These are phyloP conservation scores for Hirsutella thompsonii DNA, from an alignment of 2,329 filamentous ascomycete species.

Conservation along the genomic window DNA sequence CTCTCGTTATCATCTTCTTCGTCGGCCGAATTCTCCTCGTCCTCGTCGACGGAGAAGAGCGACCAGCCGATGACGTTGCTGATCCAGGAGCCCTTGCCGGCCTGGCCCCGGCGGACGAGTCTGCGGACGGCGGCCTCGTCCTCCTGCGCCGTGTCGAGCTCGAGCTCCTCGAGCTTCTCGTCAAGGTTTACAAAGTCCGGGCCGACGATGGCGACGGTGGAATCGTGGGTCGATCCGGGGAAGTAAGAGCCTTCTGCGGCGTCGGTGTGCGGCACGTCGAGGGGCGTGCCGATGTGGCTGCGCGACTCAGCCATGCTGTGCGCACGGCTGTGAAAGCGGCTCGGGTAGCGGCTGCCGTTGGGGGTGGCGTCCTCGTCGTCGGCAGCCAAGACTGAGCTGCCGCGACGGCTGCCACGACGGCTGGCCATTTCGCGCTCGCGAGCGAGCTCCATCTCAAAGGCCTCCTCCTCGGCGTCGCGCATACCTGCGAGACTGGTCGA, in stretches of 20 bases:
- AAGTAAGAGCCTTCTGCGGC: constrained; percentile 29
- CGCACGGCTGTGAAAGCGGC: constrained; percentile 32
- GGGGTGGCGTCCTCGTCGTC: constrained; percentile 25
- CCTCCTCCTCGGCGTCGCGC: constrained; percentile 38
- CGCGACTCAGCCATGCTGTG: constrained; percentile 19
- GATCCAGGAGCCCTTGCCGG: constrained; percentile 45
- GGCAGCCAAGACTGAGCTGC: constrained; percentile 26
- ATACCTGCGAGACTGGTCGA: constrained; percentile 47
- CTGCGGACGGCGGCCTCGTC: constrained; percentile 47
- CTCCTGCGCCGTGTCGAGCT: constrained; percentile 34
- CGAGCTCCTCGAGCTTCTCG: constrained; percentile 43
- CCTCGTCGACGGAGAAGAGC: constrained; percentile 49
- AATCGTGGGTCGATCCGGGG: constrained; percentile 19
- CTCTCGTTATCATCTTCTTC: constrained; percentile 28
- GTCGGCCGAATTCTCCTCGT: constrained; percentile 36
- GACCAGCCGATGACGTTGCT: constrained; percentile 45
- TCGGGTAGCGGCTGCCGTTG: constrained; percentile 32
- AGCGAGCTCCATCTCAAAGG: constrained; percentile 36
- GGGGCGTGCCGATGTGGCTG: constrained; percentile 30
- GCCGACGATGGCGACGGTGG: constrained; percentile 29
- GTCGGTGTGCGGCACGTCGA: constrained; percentile 19
- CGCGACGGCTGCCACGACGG: constrained; percentile 33
- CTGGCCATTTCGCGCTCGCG: constrained; percentile 25
- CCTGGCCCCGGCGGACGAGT: constrained; percentile 39
- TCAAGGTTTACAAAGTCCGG: constrained; percentile 53